Base-by-base conservation (phyloP, 192 early-diverging fungal species). In the Umbelopsis ramanniana region DNA sequence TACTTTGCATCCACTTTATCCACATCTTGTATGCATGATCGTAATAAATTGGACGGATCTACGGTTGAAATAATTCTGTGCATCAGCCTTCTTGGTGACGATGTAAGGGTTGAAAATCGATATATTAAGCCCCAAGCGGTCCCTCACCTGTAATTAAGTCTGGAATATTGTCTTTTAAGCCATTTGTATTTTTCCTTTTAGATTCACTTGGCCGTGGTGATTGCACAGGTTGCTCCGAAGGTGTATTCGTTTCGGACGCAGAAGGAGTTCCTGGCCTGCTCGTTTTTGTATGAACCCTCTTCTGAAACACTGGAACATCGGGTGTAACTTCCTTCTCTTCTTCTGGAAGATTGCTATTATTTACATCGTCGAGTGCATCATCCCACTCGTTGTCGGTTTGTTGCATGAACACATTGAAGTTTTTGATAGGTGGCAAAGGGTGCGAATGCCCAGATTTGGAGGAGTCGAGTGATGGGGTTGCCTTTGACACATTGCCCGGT, bases 311-410 rank as follows among this genome's bases (percentile, higher is more conserved):
- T 33, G 38, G 40, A 48, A 26, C 3, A 57, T 71, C 26, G 4
- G 6, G 48, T 26, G 37, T 26, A 29, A 22, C 33, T 24, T 52
- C 73, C 10, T 46, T 11, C 23, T 69, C 45, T 26, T 77, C 75
- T 38, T 72, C 57, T 63, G 26, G 57, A 17, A 63, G 23, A 37
- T 63, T 35, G 57, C 4, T 63, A 63, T 26, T 63, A 63, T 63
- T 63, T 63, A 63, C 76, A 33, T 69, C 68, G 50, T 72, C 72
- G 48, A 72, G 75, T 45, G 52, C 47, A 66, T 84, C 79, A 54
- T 78, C 72, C 82, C 82, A 84, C 47, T 80, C 83, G 22, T 80
- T 78, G 66, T 84, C 79, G 38, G 81, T 82, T 21, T 82, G 77
- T 29, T 74, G 66, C 53, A 78, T 48, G 75, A 82, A 84, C 33